These are phyloP conservation scores for Stachybotrys chlorohalonatus DNA, from an alignment of 2,329 filamentous ascomycete species.

Conservation along the genomic window DNA sequence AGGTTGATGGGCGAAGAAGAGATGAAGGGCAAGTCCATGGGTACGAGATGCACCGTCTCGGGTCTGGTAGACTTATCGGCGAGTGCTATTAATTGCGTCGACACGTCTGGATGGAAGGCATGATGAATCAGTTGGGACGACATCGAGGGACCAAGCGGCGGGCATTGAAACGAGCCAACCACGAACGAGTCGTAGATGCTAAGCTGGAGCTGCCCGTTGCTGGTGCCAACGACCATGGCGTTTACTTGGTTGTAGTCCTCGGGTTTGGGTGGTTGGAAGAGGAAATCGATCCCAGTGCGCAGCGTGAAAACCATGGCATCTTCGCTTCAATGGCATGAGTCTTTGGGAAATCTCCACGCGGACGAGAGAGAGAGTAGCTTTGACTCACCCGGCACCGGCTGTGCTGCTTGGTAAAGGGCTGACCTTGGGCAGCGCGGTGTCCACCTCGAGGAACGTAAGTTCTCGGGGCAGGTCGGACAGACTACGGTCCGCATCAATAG, in stretches of 20 bases:
- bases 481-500: constrained; percentile 5
- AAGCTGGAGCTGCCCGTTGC: constrained; percentile 62
- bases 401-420: constrained; percentile 56
- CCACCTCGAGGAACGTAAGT: constrained; percentile 66
- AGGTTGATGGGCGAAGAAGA: constrained; percentile 70
- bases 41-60: constrained; percentile 46
- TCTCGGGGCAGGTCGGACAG: constrained; percentile 57
- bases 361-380: background rate
- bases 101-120: constrained; percentile 61
- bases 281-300: constrained; percentile 57
- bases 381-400: constrained; percentile 51
- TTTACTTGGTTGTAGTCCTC: constrained; percentile 68
- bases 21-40: constrained; percentile 77
- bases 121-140: constrained; percentile 42
- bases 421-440: constrained; percentile 66
- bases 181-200: constrained; percentile 81
- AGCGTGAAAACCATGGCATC: constrained; percentile 60
- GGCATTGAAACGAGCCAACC: constrained; percentile 57
- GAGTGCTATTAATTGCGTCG: constrained; percentile 68
- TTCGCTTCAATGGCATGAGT: constrained; percentile 20
- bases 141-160: constrained; percentile 18
- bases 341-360: background rate
- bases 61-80: constrained; percentile 22
- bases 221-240: constrained; percentile 66
- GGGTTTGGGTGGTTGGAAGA: constrained; percentile 54